Conservation (phyloP, 1,284 basidiomycete species). For the Microbotryomycetes sp. region DNA sequence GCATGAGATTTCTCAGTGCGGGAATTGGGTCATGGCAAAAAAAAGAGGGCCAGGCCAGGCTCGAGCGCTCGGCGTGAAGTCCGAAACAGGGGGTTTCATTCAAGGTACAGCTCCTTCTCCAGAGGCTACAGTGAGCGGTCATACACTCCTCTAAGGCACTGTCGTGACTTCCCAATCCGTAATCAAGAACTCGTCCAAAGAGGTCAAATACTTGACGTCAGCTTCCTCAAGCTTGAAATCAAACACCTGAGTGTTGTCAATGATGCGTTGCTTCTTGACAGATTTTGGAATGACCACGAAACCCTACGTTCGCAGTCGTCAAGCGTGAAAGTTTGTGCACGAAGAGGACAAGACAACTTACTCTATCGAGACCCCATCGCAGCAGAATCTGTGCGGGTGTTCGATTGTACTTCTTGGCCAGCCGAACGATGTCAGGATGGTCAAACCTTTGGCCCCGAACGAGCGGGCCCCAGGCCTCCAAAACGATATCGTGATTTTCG, state of each 20-base stretch:
- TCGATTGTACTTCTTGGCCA: slow-evolving; percentile 57
- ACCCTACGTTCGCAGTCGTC: not conserved
- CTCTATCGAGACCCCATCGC: slow-evolving; percentile 74
- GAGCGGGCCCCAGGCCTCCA: slow-evolving; percentile 55
- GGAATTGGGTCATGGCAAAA: too few relatives aligned
- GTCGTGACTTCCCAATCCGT: slow-evolving; percentile 27
- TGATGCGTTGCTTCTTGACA: slow-evolving; percentile 55
- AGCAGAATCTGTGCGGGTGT: slow-evolving; percentile 66
- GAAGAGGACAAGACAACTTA: slow-evolving; percentile 41
- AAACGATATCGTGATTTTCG: slow-evolving; percentile 55
- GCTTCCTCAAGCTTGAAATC: slow-evolving; percentile 58
- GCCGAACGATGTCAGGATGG: slow-evolving; percentile 52
- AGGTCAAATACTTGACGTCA: slow-evolving; percentile 48
- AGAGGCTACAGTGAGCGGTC: too few relatives aligned
- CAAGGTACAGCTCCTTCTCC: too few relatives aligned
- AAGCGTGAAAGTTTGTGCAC: not conserved
- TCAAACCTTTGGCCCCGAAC: slow-evolving; percentile 54
- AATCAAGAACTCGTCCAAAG: slow-evolving; percentile 21
- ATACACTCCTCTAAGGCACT: slow-evolving; percentile 10
- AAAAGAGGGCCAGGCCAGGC: too few relatives aligned
- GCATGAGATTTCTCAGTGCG: too few relatives aligned
- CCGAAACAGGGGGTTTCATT: too few relatives aligned
- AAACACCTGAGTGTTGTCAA: slow-evolving; percentile 59
- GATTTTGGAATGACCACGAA: slow-evolving; percentile 66
- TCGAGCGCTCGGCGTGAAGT: too few relatives aligned